Conservation (phyloP, 495 filamentous ascomycete genomes). For the Penicillium lividum region DNA sequence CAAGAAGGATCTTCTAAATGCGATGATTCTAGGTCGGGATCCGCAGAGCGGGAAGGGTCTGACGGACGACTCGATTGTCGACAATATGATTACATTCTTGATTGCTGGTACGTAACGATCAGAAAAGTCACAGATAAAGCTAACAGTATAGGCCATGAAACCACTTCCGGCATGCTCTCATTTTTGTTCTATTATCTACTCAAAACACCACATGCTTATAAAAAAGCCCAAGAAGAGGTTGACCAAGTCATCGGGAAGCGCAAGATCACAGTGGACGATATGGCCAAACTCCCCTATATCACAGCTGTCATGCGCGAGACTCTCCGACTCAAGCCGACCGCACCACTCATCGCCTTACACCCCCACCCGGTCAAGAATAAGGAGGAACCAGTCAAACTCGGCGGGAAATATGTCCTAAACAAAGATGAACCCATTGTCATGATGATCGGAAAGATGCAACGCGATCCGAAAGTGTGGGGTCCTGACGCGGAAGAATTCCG, state of each 20-base stretch:
- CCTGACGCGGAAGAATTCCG: constrained; percentile 61
- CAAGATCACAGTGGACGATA: constrained; percentile 64
- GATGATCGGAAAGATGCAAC: constrained; percentile 61
- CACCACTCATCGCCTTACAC: constrained; percentile 49
- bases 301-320: constrained; percentile 71
- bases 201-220: constrained; percentile 59
- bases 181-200: constrained; percentile 60
- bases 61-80: constrained; percentile 59
- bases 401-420: constrained; percentile 63
- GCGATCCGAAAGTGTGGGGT: constrained; percentile 66
- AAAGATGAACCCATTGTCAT: constrained; percentile 56
- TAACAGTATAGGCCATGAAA: constrained; percentile 63
- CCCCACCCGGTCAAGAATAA: constrained; percentile 46
- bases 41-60: constrained; percentile 65
- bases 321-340: constrained; percentile 63
- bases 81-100: constrained; percentile 74
- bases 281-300: constrained; percentile 66
- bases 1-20: constrained; percentile 69
- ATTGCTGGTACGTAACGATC: constrained; percentile 45
- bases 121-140: background rate
- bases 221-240: constrained; percentile 65
- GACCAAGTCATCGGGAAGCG: constrained; percentile 65
- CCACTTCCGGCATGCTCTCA: constrained; percentile 61
- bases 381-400: constrained; percentile 53
- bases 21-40: constrained; percentile 68